Conservation (phyloP, 2,329 filamentous ascomycete genomes). For the Dryadomyces quercus-mongolicae region DNA sequence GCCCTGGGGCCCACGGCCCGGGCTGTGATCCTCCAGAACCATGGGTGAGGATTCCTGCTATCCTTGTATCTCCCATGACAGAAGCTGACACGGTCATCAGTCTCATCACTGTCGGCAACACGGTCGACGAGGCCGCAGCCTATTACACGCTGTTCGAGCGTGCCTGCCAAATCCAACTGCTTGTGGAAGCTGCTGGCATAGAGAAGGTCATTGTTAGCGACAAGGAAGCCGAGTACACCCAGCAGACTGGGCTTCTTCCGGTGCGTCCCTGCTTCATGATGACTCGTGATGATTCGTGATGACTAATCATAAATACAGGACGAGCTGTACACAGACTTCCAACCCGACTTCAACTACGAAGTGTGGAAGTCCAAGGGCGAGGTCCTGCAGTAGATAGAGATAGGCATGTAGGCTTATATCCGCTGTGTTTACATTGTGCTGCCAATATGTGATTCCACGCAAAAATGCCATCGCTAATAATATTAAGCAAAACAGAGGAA, state of each 20-base stretch:
- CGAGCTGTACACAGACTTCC: not conserved
- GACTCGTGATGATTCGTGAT: too few relatives aligned
- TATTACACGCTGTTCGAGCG: constrained; percentile 56
- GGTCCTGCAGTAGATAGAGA: not conserved
- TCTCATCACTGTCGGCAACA: constrained; percentile 53
- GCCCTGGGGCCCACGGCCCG: constrained; percentile 45
- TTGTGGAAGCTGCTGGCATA: constrained; percentile 34
- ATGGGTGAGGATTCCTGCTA: constrained; percentile 29
- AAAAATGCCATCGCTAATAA: too few relatives aligned
- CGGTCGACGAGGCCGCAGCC: constrained; percentile 63
- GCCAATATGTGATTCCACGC: too few relatives aligned
- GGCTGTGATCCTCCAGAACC: constrained; percentile 55
- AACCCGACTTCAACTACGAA: not conserved
- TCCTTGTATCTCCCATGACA: not conserved
- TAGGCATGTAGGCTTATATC: too few relatives aligned
- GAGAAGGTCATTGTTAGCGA: not conserved
- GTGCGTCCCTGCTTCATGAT: not conserved
- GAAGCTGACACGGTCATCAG: not conserved
- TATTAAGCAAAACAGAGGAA: too few relatives aligned
- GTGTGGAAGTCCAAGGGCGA: not conserved
- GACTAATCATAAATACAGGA: not conserved
- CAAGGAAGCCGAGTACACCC: not conserved
- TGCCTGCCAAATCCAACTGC: constrained; percentile 53
- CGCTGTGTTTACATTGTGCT: too few relatives aligned
- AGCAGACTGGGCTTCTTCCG: not conserved